Conservation (phyloP, 331 rosid species). For the Rhamnella rubrinervis region DNA sequence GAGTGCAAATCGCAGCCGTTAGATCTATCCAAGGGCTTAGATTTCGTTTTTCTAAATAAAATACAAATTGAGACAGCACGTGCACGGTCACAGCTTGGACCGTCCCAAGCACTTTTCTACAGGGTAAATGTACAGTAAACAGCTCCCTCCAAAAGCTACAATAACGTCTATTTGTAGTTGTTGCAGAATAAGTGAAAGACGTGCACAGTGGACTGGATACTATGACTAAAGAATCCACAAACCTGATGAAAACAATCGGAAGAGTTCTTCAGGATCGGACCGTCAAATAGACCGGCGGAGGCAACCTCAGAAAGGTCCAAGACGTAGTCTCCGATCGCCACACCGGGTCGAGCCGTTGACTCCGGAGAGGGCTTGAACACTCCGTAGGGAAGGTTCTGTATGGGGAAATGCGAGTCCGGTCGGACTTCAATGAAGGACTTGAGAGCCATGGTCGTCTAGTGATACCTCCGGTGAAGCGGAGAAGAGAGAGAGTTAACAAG, state of each 20-base stretch:
- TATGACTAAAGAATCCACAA: neutral
- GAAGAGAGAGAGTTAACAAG: neutral
- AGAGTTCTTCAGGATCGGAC: conserved; percentile 76
- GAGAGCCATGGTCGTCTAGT: conserved; percentile 42
- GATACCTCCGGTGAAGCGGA: conserved; percentile 9
- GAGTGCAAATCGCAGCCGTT: too few relatives aligned
- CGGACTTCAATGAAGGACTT: conserved; percentile 66
- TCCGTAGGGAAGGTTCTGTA: conserved; percentile 86
- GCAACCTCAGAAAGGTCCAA: conserved; percentile 76
- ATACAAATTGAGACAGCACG: too few relatives aligned
- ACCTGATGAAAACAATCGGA: conserved; percentile 85
- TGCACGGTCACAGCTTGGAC: too few relatives aligned
- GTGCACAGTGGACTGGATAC: too few relatives aligned
- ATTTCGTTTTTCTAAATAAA: too few relatives aligned
- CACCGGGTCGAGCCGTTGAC: conserved; percentile 69
- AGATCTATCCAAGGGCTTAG: too few relatives aligned
- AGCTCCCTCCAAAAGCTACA: too few relatives aligned
- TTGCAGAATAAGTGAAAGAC: too few relatives aligned
- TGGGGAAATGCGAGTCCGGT: conserved; percentile 83
- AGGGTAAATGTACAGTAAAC: too few relatives aligned
- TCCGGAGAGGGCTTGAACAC: conserved; percentile 59
- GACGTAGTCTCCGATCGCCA: conserved; percentile 83
- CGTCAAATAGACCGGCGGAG: conserved; percentile 72
- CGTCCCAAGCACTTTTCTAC: too few relatives aligned
- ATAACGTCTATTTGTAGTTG: too few relatives aligned